Evolutionary conservation across 108 stramenopile genomes (phyloP).

Genomic region (Skeletonema costatum): DNA sequence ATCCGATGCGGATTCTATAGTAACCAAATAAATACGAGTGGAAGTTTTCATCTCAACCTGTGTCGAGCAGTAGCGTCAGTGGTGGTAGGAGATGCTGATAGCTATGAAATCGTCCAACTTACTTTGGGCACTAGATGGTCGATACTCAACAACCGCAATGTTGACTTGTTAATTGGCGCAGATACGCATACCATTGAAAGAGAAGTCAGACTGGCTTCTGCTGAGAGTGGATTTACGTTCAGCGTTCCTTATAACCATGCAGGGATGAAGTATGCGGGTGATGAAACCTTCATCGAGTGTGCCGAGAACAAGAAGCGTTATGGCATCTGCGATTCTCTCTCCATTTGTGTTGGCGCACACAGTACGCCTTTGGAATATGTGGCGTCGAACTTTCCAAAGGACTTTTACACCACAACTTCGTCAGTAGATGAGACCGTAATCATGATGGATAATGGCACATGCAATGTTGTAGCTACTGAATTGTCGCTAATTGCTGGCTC

Average conservation of each 20-base stretch:
- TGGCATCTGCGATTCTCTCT: slow-evolving; percentile 15
- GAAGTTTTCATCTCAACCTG: background rate
- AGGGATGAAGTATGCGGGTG: slow-evolving; percentile 43
- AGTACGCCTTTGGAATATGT: slow-evolving; percentile 18
- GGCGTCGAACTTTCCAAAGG: background rate
- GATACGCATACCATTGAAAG: slow-evolving; percentile 16
- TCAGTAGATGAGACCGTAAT: background rate
- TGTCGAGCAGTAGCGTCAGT: slow-evolving; percentile 28
- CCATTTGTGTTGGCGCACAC: slow-evolving; percentile 15
- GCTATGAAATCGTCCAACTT: background rate
- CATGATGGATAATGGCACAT: slow-evolving; percentile 3
- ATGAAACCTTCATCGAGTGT: slow-evolving; percentile 34
- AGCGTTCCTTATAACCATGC: slow-evolving; percentile 50
- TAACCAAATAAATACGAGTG: background rate
- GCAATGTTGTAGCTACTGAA: slow-evolving; percentile 18
- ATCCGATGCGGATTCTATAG: slow-evolving; percentile 9
- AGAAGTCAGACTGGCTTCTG: slow-evolving; percentile 14
- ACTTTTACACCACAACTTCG: background rate
- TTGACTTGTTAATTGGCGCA: slow-evolving; percentile 3
- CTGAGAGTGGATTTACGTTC: slow-evolving; percentile 32
- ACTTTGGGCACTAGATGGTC: background rate
- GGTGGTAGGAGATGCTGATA: slow-evolving; percentile 13
- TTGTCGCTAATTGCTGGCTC: background rate
- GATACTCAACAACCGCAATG: background rate
- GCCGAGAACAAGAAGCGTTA: slow-evolving; percentile 29